Base-by-base conservation (phyloP, 2,329 filamentous ascomycete genomes). In the Aspergillus pseudotamarii region DNA sequence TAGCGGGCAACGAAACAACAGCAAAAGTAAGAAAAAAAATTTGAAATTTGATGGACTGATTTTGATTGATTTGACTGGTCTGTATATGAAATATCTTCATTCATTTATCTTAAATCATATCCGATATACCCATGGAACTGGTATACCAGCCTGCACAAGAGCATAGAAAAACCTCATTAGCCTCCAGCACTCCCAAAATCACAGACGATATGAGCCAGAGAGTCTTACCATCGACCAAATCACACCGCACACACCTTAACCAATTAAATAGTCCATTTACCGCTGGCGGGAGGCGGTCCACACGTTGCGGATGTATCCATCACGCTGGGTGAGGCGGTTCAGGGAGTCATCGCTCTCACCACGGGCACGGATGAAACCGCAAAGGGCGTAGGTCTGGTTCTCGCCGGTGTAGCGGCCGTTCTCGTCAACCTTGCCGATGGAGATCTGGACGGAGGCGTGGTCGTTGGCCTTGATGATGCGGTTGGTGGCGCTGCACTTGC, bases 401-500 rank as follows among this genome's bases (percentile, higher is more conserved):
- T 97, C 95, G 84, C 94, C 93, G 74, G 92, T 93, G 85, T 94
- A 93, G 77, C 94, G 92, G 82, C 95, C 95, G 86, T 94, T 96
- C 90, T 99, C 95, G 84, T 98, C 94, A 77, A 99, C 95, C 88
- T 97, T 98, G 83, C 91, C 94, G 81, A 99, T 87, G 76, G 91
- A 92, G 84, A 99, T 93, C 85, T 99, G 95, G 76, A 98, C 95
- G 69, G 92, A 96, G 77, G 93, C 94, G 89, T 99, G 95, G 86
- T 99, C 95, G 88, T 98, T 97, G 87, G 95, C 93, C 88, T 97
- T 97, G 90, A 99, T 98, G 88, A 98, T 97, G 86, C 95, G 93
- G 92, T 96, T 96, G 83, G 94, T 97, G 77, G 94, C 94, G 83
- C 89, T 93, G 92, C 94, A 98, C 88, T 97, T 98, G 88, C 94